Evolutionary conservation across 2,329 filamentous ascomycete genomes (phyloP), one percentile per base, ranked within the genome.

Genomic region (Fusarium kyushuense): DNA sequence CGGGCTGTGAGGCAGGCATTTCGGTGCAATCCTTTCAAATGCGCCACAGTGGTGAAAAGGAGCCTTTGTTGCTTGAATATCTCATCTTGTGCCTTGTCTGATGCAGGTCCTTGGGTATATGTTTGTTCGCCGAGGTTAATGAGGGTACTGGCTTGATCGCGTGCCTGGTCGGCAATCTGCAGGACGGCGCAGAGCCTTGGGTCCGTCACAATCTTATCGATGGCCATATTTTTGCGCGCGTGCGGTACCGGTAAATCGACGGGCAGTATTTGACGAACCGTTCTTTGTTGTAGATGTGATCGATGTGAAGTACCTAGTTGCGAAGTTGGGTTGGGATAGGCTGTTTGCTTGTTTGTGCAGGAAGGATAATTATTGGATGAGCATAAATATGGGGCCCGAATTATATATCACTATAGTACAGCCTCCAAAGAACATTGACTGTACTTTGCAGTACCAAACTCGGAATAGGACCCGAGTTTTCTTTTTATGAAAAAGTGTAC

Each of bases 11-110:
- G 86, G 69, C 94, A 89, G 12, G 94, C 93, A 67, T 91, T 87
- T 29, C 96, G 90, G 77, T 97, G 95, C 29, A 96, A 84, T 14
- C 92, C 92, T 56, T 95, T 92, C 19, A 97, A 85, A 69, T 92
- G 90, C 1, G 92, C 89, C 12, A 97, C 86, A 72, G 93, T 90
- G 56, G 93, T 90, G 71, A 91, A 88, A 5, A 98, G 87, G 2
- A 89, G 83, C 76, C 96, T 96, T 77, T 96, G 93, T 75, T 92
- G 89, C 75, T 89, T 91, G 10, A 90, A 90, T 30, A 92, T 84
- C 59, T 88, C 86, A 29, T 87, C 79, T 70, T 86, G 84, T 41
- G 83, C 82, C 33, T 86, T 82, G 23, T 81, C 77, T 10, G 82
- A 79, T 23, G 81, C 74, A 35, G 82, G 78, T 9, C 47, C 67